Conservation (phyloP, 495 filamentous ascomycete species). For the Aspergillus kassunensis region DNA sequence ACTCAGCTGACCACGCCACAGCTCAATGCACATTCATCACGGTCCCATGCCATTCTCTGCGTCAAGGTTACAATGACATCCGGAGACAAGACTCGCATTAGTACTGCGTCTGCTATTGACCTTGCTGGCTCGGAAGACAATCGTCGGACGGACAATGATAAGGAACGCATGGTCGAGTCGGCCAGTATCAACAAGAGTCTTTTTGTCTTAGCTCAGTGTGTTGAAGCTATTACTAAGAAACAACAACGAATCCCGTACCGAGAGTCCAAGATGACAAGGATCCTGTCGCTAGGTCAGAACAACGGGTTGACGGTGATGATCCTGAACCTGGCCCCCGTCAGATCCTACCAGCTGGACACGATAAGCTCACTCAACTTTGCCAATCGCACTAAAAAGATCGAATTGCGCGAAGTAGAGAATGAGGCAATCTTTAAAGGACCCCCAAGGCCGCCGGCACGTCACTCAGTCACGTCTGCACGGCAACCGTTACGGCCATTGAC, state of each 20-base stretch:
- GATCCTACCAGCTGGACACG: conserved; percentile 89
- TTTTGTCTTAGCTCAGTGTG: conserved; percentile 91
- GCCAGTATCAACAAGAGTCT: conserved; percentile 97
- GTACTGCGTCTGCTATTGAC: conserved; percentile 91
- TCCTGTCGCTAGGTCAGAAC: conserved; percentile 89
- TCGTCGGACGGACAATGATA: conserved; percentile 87
- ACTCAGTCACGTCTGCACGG: conserved; percentile 48
- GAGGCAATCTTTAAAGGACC: conserved; percentile 78
- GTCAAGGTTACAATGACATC: conserved; percentile 80
- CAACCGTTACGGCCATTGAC: conserved; percentile 76
- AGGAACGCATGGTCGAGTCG: conserved; percentile 90
- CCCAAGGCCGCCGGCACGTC: conserved; percentile 44
- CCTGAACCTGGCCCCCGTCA: conserved; percentile 81
- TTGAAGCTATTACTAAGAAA: conserved; percentile 85
- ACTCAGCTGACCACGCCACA: conserved; percentile 24
- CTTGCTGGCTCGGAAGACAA: conserved; percentile 97
- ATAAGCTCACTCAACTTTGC: conserved; percentile 92
- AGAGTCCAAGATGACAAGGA: conserved; percentile 96
- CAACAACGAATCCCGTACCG: conserved; percentile 83
- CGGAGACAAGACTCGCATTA: conserved; percentile 65
- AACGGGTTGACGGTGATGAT: conserved; percentile 97
- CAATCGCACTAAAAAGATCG: conserved; percentile 93
- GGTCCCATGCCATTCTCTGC: conserved; percentile 89
- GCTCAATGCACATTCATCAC: conserved; percentile 90
- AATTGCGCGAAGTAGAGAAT: conserved; percentile 91